Base-by-base conservation (phyloP, 176 grass and related monocot genomes). In the Pontederia crassipes region DNA sequence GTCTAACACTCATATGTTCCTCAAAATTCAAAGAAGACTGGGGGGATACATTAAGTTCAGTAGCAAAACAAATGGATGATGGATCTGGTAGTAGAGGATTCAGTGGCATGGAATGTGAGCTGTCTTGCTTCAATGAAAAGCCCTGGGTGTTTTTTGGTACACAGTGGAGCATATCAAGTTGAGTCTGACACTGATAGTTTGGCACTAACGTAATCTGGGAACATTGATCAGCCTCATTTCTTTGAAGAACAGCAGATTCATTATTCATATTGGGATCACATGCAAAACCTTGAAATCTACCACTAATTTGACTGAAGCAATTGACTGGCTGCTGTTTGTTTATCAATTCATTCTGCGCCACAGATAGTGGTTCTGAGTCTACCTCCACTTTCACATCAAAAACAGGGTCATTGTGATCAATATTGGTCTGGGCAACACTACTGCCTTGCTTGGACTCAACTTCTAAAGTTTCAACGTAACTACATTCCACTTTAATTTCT, bases 51-150 rank as follows among this genome's bases (percentile, higher is more conserved):
- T 40, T 57, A 52, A 16, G 72, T 26, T 54, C 71, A 51, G 77
- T 78, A 53, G 70, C 77, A 48, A 81, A 84, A 84, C 81, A 72
- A 78, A 81, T 68, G 59, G 77, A 70, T 3, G 77, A 68, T 60
- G 81, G 77, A 75, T 84, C 81, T 75, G 81, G 66, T 26, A 69
- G 55, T 8, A 32, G 61, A 9, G 85, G 77, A 80, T 28, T 66
- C 59, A 71, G 64, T 53, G 49, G 78, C 51, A 69, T 55, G 11
- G 71, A 54, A 2, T 61, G 28, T 50, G 28, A 54, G 64, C 69
- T 78, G 66, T 89, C 83, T 35, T 74, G 77, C 28, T 81, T 81
- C 45, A 89, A 68, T 9, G 81, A 65, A 9, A 70, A 73, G 32
- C 74, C 64, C 54, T 55, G 32, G 16, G 29, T 4, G 17, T 68